Evolutionary conservation across 2,329 filamentous ascomycete genomes (phyloP), one percentile per base, ranked within the genome.

Genomic region (Metarhizium brunneum): DNA sequence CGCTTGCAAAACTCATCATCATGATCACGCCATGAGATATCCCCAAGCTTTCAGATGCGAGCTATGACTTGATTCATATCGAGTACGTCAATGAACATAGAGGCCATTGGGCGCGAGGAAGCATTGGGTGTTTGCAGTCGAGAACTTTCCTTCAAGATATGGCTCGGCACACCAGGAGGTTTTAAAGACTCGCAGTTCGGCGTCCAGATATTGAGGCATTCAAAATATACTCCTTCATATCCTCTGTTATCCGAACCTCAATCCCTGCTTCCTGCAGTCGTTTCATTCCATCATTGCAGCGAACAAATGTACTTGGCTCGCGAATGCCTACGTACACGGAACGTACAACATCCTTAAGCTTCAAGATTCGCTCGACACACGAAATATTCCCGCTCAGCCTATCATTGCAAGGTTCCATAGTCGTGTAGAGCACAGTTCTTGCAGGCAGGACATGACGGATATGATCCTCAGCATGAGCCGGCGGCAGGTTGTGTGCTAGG

Each of bases 351-450:
- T 62, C 54, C 29, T 64, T 65, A 6, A 69, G 64, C 40, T 60
- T 59, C 56, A 73, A 53, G 18, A 73, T 73, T 29, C 69, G 65
- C 2, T 68, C 62, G 20, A 62, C 64, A 50, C 71, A 75, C 7
- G 68, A 69, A 60, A 59, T 67, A 49, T 72, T 71, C 3, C 71
- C 68, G 54, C 70, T 72, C 0, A 74, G 59, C 54, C 72, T 65
- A 56, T 71, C 65, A 52, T 69, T 74, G 61, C 73, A 76, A 4
- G 73, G 71, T 56, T 76, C 73, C 73, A 76, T 75, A 5, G 73
- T 74, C 5, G 72, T 76, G 56, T 76, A 76, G 0, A 76, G 62
- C 1, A 66, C 68, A 0, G 72, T 72, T 52, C 73, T 71, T 1
- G 61, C 18, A 0, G 72, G 70, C 2, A 76, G 62, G 5, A 72